phyloP scores from a whole-genome alignment of 768 basidiomycete genomes.

The Asterophora lycoperdoides region DNA sequence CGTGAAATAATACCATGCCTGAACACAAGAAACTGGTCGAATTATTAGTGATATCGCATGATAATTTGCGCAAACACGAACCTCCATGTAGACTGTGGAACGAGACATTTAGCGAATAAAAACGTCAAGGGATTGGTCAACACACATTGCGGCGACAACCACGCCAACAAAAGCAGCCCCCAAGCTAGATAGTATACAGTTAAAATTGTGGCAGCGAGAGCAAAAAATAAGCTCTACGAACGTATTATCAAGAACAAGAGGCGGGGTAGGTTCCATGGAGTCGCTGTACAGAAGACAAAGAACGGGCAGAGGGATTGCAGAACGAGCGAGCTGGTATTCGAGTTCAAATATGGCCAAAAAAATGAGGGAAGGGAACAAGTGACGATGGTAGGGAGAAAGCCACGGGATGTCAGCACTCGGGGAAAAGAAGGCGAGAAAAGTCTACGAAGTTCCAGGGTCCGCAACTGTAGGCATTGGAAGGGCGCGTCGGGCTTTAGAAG shows the following conservation, averaged over 20 bases:
- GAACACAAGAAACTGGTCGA: constrained; percentile 46
- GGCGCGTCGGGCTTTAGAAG: constrained; percentile 15
- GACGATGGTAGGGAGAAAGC: constrained; percentile 4
- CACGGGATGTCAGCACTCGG: constrained; percentile 9
- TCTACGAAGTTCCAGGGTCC: constrained; percentile 10
- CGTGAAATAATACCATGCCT: constrained; percentile 51
- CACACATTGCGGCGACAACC: constrained; percentile 44
- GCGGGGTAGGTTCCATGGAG: constrained; percentile 11
- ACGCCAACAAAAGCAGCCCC: constrained; percentile 51
- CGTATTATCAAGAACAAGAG: constrained; percentile 19
- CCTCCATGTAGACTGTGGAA: constrained; percentile 46
- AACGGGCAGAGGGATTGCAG: not conserved
- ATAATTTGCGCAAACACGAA: constrained; percentile 14
- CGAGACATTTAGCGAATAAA: not conserved
- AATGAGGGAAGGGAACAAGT: constrained; percentile 2
- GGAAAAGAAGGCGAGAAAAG: constrained; percentile 2
- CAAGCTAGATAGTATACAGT: constrained; percentile 26
- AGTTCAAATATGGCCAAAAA: constrained; percentile 11
- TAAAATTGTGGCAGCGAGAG: not conserved
- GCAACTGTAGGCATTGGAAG: constrained; percentile 10
- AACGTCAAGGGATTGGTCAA: constrained; percentile 2
- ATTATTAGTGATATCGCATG: not conserved
- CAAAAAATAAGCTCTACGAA: constrained; percentile 7
- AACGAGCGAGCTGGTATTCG: constrained; percentile 2
- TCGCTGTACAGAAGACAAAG: constrained; percentile 1